phyloP scores from a whole-genome alignment of 2,329 filamentous ascomycete genomes.

The Keithomyces neogunnii region DNA sequence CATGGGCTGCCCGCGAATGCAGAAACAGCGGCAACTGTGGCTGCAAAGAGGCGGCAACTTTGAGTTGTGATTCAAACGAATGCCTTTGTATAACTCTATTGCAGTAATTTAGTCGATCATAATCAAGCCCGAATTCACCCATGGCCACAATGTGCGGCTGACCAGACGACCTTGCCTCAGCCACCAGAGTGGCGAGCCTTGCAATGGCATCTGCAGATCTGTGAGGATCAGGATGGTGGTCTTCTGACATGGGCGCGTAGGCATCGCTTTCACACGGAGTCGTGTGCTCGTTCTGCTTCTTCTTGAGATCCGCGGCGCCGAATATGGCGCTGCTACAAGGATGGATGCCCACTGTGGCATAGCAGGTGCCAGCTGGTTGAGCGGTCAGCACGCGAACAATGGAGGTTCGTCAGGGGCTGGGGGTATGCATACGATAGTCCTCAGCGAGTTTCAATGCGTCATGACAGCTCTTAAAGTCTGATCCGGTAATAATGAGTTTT shows the following conservation, averaged over 20 bases:
- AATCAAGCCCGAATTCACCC: slow-evolving; percentile 94
- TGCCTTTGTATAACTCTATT: slow-evolving; percentile 71
- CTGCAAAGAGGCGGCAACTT: slow-evolving; percentile 59
- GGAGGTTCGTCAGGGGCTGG: slow-evolving; percentile 5
- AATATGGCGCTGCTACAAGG: slow-evolving; percentile 82
- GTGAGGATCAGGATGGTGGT: slow-evolving; percentile 33
- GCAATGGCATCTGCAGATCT: slow-evolving; percentile 43
- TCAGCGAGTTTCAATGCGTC: slow-evolving; percentile 67
- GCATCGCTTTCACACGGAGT: slow-evolving; percentile 47
- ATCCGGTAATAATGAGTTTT: slow-evolving; percentile 91
- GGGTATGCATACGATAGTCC: slow-evolving; percentile 55
- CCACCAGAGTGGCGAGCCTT: slow-evolving; percentile 56
- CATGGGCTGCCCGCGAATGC: slow-evolving; percentile 80
- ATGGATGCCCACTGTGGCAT: slow-evolving; percentile 87
- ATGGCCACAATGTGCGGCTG: slow-evolving; percentile 58
- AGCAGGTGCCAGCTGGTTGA: slow-evolving; percentile 64
- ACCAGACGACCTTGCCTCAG: slow-evolving; percentile 42
- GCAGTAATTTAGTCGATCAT: slow-evolving; percentile 81
- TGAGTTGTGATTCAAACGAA: slow-evolving; percentile 76
- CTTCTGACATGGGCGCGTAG: slow-evolving; percentile 37
- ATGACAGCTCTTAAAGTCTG: slow-evolving; percentile 69
- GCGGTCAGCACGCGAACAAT: neutral
- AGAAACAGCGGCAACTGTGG: slow-evolving; percentile 83
- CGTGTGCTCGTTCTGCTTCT: slow-evolving; percentile 30
- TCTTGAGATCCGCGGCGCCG: slow-evolving; percentile 42